Conservation (phyloP, 495 filamentous ascomycete species). For the Letharia lupina region DNA sequence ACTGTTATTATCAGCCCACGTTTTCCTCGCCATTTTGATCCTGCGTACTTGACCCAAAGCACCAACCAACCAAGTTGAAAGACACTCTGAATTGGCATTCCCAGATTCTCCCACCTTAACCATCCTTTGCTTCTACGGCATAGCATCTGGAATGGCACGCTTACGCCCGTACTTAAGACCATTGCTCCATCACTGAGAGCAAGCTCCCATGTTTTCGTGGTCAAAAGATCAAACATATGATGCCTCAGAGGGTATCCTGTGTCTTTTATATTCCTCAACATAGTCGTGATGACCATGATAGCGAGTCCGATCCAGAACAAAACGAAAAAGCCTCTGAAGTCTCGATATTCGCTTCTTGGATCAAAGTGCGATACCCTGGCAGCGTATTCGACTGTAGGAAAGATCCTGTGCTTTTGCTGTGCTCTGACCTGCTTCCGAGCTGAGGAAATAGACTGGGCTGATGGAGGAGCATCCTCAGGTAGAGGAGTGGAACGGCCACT, state of each 20-base stretch:
- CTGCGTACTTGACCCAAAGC: slow-evolving; percentile 67
- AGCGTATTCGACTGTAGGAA: slow-evolving; percentile 91
- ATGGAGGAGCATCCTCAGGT: slow-evolving; percentile 84
- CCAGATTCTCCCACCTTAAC: slow-evolving; percentile 65
- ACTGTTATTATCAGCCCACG: slow-evolving; percentile 34
- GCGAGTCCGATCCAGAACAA: slow-evolving; percentile 95
- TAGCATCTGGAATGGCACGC: slow-evolving; percentile 65
- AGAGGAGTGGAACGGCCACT: slow-evolving; percentile 88
- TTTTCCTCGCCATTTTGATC: background rate
- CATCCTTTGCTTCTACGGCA: slow-evolving; percentile 47
- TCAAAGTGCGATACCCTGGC: slow-evolving; percentile 96
- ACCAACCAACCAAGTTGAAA: slow-evolving; percentile 72
- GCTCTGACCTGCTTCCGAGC: slow-evolving; percentile 80
- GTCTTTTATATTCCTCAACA: slow-evolving; percentile 86
- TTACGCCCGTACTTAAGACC: slow-evolving; percentile 64
- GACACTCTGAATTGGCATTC: slow-evolving; percentile 72
- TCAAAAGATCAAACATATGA: slow-evolving; percentile 79
- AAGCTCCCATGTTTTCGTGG: slow-evolving; percentile 78
- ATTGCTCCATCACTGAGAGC: slow-evolving; percentile 75
- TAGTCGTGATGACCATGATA: slow-evolving; percentile 92
- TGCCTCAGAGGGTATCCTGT: slow-evolving; percentile 78
- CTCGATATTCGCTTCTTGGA: slow-evolving; percentile 78
- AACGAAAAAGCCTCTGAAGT: slow-evolving; percentile 95
- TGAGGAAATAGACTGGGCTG: slow-evolving; percentile 72
- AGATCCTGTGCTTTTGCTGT: slow-evolving; percentile 70